phyloP scores from a whole-genome alignment of 176 grass and related monocot genomes.

The Hsuehochloa calcarea region DNA sequence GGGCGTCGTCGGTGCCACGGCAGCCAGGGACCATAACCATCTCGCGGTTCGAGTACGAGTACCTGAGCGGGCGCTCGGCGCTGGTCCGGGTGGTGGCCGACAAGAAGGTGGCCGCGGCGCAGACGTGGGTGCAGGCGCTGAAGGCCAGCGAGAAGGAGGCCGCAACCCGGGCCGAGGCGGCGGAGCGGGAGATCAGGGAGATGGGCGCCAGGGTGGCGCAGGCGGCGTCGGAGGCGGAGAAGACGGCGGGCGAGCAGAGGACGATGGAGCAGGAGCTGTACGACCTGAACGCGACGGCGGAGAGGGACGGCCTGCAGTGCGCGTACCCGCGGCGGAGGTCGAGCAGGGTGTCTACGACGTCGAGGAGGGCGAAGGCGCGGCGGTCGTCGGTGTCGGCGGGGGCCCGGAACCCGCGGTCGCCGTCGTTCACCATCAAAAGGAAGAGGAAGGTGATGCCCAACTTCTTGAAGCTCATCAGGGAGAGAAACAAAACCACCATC shows the following conservation, averaged over 20 bases:
- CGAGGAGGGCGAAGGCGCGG: constrained; percentile 44
- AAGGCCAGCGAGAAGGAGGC: constrained; percentile 66
- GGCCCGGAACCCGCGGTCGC: constrained; percentile 38
- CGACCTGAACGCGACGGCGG: constrained; percentile 43
- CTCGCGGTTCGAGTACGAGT: constrained; percentile 84
- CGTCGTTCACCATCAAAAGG: constrained; percentile 75
- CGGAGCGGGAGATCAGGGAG: constrained; percentile 38
- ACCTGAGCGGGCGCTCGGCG: constrained; percentile 54
- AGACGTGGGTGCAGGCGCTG: constrained; percentile 69
- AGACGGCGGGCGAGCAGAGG: constrained; percentile 25
- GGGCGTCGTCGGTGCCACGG: constrained; percentile 19
- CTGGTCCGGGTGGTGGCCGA: constrained; percentile 58
- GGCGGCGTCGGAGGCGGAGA: constrained; percentile 25
- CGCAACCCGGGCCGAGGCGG: constrained; percentile 33
- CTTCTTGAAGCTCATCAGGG: constrained; percentile 71
- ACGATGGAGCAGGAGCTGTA: constrained; percentile 42
- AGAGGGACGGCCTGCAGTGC: constrained; percentile 30
- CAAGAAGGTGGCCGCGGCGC: constrained; percentile 78
- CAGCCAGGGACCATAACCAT: constrained; percentile 44
- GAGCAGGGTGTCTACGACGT: constrained; percentile 32
- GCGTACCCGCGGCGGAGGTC: constrained; percentile 47
- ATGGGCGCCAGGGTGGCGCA: constrained; percentile 20
- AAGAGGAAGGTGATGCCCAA: constrained; percentile 73
- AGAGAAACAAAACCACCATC: constrained; percentile 6
- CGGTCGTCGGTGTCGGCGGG: constrained; percentile 35